A percentile compares a stretch with the other conserved stretches of the same genome.
phyloP scores from a whole-genome alignment of 306 rosid genomes.

The Psophocarpus tetragonolobus region DNA sequence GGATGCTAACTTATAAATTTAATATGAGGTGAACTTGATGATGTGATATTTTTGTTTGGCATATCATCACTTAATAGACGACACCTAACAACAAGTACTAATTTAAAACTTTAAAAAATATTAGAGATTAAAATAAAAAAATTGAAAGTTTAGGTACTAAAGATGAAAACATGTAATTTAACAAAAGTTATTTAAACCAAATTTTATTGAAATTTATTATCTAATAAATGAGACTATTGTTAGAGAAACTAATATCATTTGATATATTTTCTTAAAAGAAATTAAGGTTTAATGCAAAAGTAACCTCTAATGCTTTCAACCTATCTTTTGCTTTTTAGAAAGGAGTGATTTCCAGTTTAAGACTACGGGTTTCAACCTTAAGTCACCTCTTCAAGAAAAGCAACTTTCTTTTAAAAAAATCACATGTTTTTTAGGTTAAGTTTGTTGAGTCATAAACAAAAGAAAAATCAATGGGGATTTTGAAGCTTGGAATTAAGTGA shows the following conservation, averaged over 20 bases:
- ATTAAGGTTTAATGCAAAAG: background rate
- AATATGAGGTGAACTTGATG: too few species aligned
- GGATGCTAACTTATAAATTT: too few species aligned
- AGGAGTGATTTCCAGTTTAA: constrained; percentile 11
- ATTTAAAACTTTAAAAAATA: too few species aligned
- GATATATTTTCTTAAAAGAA: background rate
- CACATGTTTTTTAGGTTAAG: constrained; percentile 5
- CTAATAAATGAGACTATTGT: background rate
- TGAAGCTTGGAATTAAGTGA: background rate
- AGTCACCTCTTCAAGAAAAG: constrained; percentile 7
- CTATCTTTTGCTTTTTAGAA: background rate
- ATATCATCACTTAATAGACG: too few species aligned
- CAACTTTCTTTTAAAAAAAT: constrained; percentile 1
- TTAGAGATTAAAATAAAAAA: too few species aligned
- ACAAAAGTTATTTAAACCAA: too few species aligned
- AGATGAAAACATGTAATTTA: too few species aligned
- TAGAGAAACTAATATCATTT: background rate
- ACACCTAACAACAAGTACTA: too few species aligned
- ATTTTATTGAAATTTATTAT: background rate
- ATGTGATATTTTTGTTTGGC: too few species aligned
- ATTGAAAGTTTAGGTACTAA: too few species aligned
- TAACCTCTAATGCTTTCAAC: background rate
- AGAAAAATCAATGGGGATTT: background rate
- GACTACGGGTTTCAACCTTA: background rate
- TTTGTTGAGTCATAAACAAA: background rate